Conservation (phyloP, 495 filamentous ascomycete species). For the Rhypophila decipiens region DNA sequence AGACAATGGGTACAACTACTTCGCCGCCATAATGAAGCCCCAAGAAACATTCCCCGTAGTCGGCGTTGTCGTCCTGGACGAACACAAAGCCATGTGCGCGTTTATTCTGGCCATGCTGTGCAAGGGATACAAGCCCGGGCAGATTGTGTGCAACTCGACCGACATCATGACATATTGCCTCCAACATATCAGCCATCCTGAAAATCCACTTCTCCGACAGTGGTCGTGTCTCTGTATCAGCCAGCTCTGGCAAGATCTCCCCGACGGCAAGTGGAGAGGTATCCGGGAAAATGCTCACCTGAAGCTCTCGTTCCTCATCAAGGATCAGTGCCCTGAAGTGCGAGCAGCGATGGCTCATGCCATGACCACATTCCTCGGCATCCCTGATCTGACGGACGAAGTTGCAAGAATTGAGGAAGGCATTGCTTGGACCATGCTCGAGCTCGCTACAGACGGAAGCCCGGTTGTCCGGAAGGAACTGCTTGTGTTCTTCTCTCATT, state of each 20-base stretch:
- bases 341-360: conserved; percentile 89
- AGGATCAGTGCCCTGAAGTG: conserved; percentile 92
- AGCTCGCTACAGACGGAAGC: conserved; percentile 86
- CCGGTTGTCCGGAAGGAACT: conserved; percentile 90
- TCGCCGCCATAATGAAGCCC: conserved; percentile 82
- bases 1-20: conserved; percentile 95
- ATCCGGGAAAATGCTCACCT: conserved; percentile 74
- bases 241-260: conserved; percentile 85
- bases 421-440: conserved; percentile 73
- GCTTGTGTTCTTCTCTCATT: conserved; percentile 86
- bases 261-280: conserved; percentile 90
- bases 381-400: conserved; percentile 86
- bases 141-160: conserved; percentile 77
- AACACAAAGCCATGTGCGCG: conserved; percentile 98
- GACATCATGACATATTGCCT: conserved; percentile 83
- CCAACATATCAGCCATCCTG: conserved; percentile 69
- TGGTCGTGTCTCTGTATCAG: conserved; percentile 97
- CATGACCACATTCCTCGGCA: conserved; percentile 86
- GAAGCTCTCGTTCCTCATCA: conserved; percentile 70
- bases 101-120: conserved; percentile 97
- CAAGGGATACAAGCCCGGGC: conserved; percentile 83
- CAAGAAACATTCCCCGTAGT: conserved; percentile 73
- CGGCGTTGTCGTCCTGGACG: conserved; percentile 75
- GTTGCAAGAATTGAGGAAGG: conserved; percentile 85
- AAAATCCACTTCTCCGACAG: conserved; percentile 84